Evolutionary conservation across 352 stramenopile genomes (phyloP), one percentile per base, ranked within the genome.

Genomic region (Paralagenidium karlingii): DNA sequence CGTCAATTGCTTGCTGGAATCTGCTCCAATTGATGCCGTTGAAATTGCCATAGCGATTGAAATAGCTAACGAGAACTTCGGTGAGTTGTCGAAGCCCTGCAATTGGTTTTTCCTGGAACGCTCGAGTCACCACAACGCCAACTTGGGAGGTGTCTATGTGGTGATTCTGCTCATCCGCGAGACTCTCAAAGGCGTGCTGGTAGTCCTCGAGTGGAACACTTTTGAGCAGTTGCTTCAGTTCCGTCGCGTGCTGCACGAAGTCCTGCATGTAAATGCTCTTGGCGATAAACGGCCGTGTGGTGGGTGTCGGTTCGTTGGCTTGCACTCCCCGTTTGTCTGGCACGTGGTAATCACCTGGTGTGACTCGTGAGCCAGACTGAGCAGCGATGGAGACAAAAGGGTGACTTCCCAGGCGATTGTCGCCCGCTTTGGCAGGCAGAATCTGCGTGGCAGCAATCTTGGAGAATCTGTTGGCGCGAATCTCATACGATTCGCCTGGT

Each of bases 381-480:
- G 59, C 58, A 16, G 46, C 55, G 21, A 77, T 51, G 8, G 68
- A 82, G 40, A 81, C 66, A 40, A 74, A 73, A 20, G 61, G 42
- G 41, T 74, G 48, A 2, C 53, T 55, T 0, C 63, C 73, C 13
- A 82, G 53, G 15, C 69, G 65, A 30, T 86, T 86, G 22, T 36
- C 3, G 7, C 30, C 22, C 34, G 69, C 61, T 28, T 59, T 60
- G 12, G 62, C 51, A 1, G 63, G 53, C 20, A 60, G 67, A 27
- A 86, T 63, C 45, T 85, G 88, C 37, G 47, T 54, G n/a, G 61
- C 77, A 12, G 63, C 68, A 62, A 86, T 87, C 16, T 62, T 59
- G 13, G 70, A 84, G 44, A 87, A 91, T 54, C 86, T 89, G 50
- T 56, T 83, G 7, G 60, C 58, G 6, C 73, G 68, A 25, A 65